Evolutionary conservation across 164 flowering plant species (phyloP).

Genomic region (Liriodendron chinense): DNA sequence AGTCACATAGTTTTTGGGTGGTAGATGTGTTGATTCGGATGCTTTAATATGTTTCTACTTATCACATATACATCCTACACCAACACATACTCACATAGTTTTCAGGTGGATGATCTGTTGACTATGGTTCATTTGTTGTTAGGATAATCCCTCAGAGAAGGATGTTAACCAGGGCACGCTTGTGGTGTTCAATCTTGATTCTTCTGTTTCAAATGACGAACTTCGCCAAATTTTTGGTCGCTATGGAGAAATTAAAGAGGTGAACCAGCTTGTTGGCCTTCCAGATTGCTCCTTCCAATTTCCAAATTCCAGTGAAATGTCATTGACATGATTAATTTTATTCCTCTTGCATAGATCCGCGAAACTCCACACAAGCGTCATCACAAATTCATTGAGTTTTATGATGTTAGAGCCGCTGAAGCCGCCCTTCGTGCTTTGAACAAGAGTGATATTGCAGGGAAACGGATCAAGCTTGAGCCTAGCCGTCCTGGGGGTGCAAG

Average conservation of each 20-base stretch:
- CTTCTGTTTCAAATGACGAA: slow-evolving; percentile 70
- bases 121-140: slow-evolving; percentile 6
- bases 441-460: slow-evolving; percentile 61
- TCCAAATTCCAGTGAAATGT: not conserved
- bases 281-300: not conserved
- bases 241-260: slow-evolving; percentile 86
- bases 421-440: slow-evolving; percentile 74
- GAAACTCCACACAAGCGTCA: slow-evolving; percentile 49
- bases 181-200: slow-evolving; percentile 65
- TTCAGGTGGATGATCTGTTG: not conserved
- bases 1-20: no score
- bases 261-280: slow-evolving; percentile 10
- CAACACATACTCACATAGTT: not conserved
- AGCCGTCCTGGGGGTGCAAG: slow-evolving; percentile 38
- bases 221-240: slow-evolving; percentile 63
- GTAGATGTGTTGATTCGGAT: no score
- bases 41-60: no score
- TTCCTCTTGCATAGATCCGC: slow-evolving; percentile 47
- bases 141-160: slow-evolving; percentile 74
- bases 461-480: slow-evolving; percentile 44
- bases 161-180: slow-evolving; percentile 70
- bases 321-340: not conserved
- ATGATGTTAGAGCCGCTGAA: slow-evolving; percentile 64
- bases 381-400: slow-evolving; percentile 54
- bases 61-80: not conserved